Base-by-base conservation (phyloP, 768 basidiomycete species). In the Mycena crocata region DNA sequence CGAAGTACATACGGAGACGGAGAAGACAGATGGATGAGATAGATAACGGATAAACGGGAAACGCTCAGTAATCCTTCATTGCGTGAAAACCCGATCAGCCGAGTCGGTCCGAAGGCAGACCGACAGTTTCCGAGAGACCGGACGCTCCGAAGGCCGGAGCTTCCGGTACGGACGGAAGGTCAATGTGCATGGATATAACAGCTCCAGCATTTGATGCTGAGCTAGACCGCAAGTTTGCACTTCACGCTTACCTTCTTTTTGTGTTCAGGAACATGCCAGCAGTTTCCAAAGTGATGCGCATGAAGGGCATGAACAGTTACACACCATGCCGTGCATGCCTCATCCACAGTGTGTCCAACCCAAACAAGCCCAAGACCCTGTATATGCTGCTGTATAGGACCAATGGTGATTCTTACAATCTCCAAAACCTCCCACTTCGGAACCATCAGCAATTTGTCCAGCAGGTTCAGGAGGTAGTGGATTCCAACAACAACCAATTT, bases 281-380 rank as follows among this genome's bases (percentile, higher is more conserved):
- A 8, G 34, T 54, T 5, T 19, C 52, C 4, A 54, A 54, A 26
- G 21, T 54, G 19, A 54, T 54, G 52, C 52, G 34, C 21, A 54
- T 39, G 52, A 54, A 54, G 35, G 52, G 52, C 17, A 14, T 37
- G 23, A 35, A 39, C 24, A 23, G 32, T 15, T 37, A n/a, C 24
- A 3, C n/a, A 7, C 52, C 52, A 14, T 54, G 60, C 76, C 13
- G 59, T 78, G 12, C 62, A 79, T 23, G 78, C 39, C 32, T n/a
- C 6, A 54, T 54, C 26, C 35, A 23, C 6, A n/a, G 52, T 15
- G 23, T 26, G 4, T 4, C 19, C 12, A 35, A 54, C 23, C 13
- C 32, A 5, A 26, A 19, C 3, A 37, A 26, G 14, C 15, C 32
- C 4, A 12, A 23, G 32, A 23, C 52, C 23, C 37, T 23, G 8